Base-by-base conservation (phyloP, 257 asterid genomes). In the Cynanchum wilfordii region DNA sequence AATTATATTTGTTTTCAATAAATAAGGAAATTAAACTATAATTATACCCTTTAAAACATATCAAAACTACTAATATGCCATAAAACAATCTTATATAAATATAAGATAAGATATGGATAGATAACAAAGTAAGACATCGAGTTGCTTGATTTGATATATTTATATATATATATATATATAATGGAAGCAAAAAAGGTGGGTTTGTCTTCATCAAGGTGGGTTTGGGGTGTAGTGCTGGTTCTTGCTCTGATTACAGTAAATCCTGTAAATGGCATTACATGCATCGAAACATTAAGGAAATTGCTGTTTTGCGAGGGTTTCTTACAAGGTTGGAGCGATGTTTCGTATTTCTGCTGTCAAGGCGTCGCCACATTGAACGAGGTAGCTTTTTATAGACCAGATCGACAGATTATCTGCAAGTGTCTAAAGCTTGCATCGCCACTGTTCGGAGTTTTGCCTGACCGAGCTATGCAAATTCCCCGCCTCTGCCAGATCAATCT, bases 361-460 rank as follows among this genome's bases (percentile, higher is more conserved):
- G 75, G 55, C 17, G 75, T 19, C 10, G 75, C 66, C 25, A 22
- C 75, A 2, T 27, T 71, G 30, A 71, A 42, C 65, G 67, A 71
- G n/a, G 38, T 71, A 25, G 67, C 67, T 5, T 22, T 42, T 57
- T 36, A 24, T 40, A 38, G 1, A 22, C 25, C 65, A 4, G 68
- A 71, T 1, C 75, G 75, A 6, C 45, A 13, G 38, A 19, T 12
- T 10, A 68, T 68, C 25, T 52, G 58, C 25, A 52, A 52, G 58
- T 52, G 58, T 52, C 25, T 52, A 5, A 52, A 19, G 58, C 58
- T 52, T 17, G 24, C 66, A 3, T 66, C 66, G 2, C 50, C 13
- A 2, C 2, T 42, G 0, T n/a, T 71, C n/a, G 42, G 52, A 5
- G 67, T 57, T 40, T 33, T 5, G 1, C 56, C 47, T 13, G 67